These are phyloP conservation scores for Eucalyptus guilfoylei DNA, from an alignment of 345 rosid genomes.

Conservation along the genomic window DNA sequence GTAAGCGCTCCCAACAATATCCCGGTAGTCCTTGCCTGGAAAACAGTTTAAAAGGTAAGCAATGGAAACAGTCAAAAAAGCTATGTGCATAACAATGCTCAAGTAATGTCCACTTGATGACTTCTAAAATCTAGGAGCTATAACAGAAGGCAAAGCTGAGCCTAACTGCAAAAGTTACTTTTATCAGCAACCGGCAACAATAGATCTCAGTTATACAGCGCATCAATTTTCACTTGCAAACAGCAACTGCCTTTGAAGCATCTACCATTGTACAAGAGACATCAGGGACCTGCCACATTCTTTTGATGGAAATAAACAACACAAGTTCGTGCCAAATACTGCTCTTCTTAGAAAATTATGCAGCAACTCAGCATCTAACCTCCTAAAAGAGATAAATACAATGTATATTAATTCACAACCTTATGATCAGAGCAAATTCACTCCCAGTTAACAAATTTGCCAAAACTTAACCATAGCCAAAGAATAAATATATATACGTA, in stretches of 20 bases:
- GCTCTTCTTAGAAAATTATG: not conserved
- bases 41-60: not conserved
- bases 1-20: slow-evolving; percentile 83
- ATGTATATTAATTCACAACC: not conserved
- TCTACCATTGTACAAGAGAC: not conserved
- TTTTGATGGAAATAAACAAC: not conserved
- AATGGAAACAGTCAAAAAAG: not conserved
- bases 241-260: not conserved
- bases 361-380: not conserved
- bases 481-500: not conserved
- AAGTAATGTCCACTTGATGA: not conserved
- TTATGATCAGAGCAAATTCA: not conserved
- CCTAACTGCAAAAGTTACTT: not conserved
- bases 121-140: not conserved
- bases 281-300: not conserved
- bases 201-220: not conserved
- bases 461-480: not conserved
- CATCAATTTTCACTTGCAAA: not conserved
- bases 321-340: not conserved
- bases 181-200: not conserved
- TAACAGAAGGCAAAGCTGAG: not conserved
- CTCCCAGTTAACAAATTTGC: not conserved
- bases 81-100: not conserved
- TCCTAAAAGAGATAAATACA: not conserved
- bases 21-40: slow-evolving; percentile 56